phyloP scores from a whole-genome alignment of 2,329 filamentous ascomycete species.

The Arthrinium phaeospermum region DNA sequence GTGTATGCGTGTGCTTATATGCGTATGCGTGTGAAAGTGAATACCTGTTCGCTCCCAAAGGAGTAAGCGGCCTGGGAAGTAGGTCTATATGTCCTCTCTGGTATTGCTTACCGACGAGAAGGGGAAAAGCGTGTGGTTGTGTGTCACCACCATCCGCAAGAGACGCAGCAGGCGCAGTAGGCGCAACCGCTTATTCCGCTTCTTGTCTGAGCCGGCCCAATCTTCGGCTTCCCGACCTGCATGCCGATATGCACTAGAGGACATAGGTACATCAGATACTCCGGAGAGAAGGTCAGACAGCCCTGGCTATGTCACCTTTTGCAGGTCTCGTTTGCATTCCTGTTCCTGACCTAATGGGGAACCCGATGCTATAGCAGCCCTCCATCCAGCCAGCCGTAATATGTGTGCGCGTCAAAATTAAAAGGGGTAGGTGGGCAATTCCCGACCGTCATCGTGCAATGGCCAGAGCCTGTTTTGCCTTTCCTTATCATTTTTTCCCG shows the following conservation, averaged over 20 bases:
- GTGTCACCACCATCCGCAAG: background rate
- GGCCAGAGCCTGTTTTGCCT: background rate
- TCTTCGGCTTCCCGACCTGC: background rate
- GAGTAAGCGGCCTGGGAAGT: background rate
- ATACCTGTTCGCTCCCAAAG: background rate
- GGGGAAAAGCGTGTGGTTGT: background rate
- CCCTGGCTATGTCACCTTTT: background rate
- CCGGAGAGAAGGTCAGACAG: background rate
- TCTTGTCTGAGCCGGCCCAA: background rate
- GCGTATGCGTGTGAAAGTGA: background rate
- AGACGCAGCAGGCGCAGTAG: slow-evolving; percentile 8
- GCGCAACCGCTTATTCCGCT: background rate
- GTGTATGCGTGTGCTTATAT: background rate
- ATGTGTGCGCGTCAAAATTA: background rate
- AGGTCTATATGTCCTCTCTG: too few species aligned
- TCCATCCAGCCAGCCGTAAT: background rate
- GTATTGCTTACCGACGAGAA: background rate
- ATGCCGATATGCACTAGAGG: background rate
- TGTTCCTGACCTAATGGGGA: background rate
- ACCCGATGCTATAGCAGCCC: background rate
- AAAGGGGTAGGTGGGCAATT: background rate
- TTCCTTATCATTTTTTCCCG: background rate
- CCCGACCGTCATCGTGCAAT: background rate
- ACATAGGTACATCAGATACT: too few species aligned
- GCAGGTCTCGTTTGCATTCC: background rate